phyloP scores from a whole-genome alignment of 441 rosid genomes.

The Bocquillonia castaneifolia region DNA sequence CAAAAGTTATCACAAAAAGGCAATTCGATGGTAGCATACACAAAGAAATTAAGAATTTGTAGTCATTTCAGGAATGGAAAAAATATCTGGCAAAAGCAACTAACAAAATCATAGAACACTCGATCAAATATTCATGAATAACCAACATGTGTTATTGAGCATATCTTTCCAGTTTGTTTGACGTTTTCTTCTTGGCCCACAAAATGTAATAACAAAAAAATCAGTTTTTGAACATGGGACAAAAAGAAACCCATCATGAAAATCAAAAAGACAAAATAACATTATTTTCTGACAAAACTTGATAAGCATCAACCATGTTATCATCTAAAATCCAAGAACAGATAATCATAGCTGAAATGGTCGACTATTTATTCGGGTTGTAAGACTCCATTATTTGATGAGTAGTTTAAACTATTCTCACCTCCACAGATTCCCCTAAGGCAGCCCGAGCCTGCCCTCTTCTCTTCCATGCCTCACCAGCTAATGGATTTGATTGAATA shows the following conservation, averaged over 20 bases:
- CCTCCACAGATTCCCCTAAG: constrained; percentile 82
- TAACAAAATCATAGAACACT: background rate
- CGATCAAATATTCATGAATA: constrained; percentile 7
- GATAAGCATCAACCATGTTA: background rate
- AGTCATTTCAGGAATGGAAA: background rate
- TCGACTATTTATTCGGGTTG: constrained; percentile 1
- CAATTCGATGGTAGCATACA: background rate
- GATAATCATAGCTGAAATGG: constrained; percentile 6
- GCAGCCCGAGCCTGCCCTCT: constrained; percentile 99
- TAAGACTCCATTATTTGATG: constrained; percentile 12
- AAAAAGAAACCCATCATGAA: constrained; percentile 13
- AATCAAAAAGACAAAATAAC: background rate
- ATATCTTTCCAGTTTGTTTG: background rate
- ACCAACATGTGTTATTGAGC: constrained; percentile 1
- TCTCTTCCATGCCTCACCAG: constrained; percentile 99
- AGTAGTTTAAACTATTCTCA: constrained; percentile 32
- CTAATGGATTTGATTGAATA: constrained; percentile 78
- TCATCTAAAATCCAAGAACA: constrained; percentile 11
- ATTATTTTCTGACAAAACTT: background rate
- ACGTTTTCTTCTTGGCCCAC: background rate
- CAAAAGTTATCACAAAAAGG: constrained; percentile 17
- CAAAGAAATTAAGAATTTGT: constrained; percentile 14
- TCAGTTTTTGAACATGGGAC: constrained; percentile 1
- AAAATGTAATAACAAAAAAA: constrained; percentile 3
- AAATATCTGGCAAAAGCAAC: background rate